Base-by-base conservation (phyloP, 2,329 filamentous ascomycete species). In the Alternaria sp. region DNA sequence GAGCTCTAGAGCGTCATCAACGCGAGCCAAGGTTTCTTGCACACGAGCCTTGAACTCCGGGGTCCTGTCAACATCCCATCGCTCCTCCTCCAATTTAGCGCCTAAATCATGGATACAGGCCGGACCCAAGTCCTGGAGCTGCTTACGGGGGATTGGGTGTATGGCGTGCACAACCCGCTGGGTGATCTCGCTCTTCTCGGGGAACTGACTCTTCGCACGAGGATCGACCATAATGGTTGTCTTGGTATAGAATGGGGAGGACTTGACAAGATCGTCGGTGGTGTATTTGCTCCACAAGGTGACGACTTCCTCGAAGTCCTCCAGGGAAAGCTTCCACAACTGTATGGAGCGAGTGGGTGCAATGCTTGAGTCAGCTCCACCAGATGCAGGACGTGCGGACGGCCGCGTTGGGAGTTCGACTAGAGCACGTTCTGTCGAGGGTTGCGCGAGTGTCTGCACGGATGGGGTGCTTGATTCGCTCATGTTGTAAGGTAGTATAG, bases 231-330 rank as follows among this genome's bases (percentile, higher is more conserved):
- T 13, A 1, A 46, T 33, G 17, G 17, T 13, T 0, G 42, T 46
- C 17, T 46, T 46, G 11, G 42, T 46, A 17, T 46, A 46, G 29
- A 46, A 46, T 2, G 42, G 42, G 14, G 42, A 46, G 11, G 11
- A 8, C 6, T 33, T 31, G 29, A 46, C 29, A 31, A 46, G 28
- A n/a, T 46, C 28, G 1, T 31, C 5, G 28, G 42, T 46, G 29
- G 11, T 46, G 21, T 46, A 46, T 0, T 9, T 13, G 29, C 42
- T 33, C 42, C 42, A 46, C 11, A 46, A n/a, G 1, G 28, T 23
- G 11, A 46, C 29, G 11, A 46, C n/a, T 1, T 46, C 42, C 2
- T 46, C 42, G 1, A 46, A 46, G 29, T 46, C 42, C 13, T 46
- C 8, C 2, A 28, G 11, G 28, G 11, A 14, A 1, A 33, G 33